These are phyloP conservation scores for Cercospora beticola DNA, from an alignment of 2,329 filamentous ascomycete species.

Conservation along the genomic window DNA sequence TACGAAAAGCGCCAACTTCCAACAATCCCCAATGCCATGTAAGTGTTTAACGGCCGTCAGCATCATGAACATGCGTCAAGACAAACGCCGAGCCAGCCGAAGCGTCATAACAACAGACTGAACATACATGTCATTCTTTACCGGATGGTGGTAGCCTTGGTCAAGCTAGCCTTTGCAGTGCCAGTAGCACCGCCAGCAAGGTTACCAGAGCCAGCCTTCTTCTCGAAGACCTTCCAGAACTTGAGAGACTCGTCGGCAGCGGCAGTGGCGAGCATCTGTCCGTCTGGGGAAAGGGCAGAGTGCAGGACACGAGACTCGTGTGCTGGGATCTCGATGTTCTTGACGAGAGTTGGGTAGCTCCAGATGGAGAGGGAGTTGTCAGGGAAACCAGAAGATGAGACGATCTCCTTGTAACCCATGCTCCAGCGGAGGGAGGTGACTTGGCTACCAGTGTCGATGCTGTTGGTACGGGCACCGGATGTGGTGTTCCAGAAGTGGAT, in stretches of 20 bases:
- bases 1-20: constrained; percentile 1
- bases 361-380: constrained; percentile 99
- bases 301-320: constrained; percentile 96
- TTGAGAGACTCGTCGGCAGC: constrained; percentile 96
- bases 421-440: constrained; percentile 96
- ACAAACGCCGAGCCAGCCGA: neutral
- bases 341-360: constrained; percentile 96
- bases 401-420: constrained; percentile 95
- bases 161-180: constrained; percentile 74
- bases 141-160: constrained; percentile 81
- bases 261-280: constrained; percentile 95
- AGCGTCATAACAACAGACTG: neutral
- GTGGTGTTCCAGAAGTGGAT: constrained; percentile 99
- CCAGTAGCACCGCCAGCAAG: constrained; percentile 65
- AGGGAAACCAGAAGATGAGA: constrained; percentile 96
- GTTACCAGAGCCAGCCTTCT: constrained; percentile 78
- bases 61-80: constrained; percentile 1
- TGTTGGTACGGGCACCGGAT: constrained; percentile 95
- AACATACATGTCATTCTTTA: constrained; percentile 18
- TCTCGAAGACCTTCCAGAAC: constrained; percentile 99
- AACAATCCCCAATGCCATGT: neutral
- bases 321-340: constrained; percentile 95
- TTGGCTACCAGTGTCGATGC: constrained; percentile 96
- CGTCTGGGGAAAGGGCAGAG: constrained; percentile 94
- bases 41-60: constrained; percentile 2